Conservation (phyloP, 2,329 filamentous ascomycete genomes). For the Monosporascus sp. region DNA sequence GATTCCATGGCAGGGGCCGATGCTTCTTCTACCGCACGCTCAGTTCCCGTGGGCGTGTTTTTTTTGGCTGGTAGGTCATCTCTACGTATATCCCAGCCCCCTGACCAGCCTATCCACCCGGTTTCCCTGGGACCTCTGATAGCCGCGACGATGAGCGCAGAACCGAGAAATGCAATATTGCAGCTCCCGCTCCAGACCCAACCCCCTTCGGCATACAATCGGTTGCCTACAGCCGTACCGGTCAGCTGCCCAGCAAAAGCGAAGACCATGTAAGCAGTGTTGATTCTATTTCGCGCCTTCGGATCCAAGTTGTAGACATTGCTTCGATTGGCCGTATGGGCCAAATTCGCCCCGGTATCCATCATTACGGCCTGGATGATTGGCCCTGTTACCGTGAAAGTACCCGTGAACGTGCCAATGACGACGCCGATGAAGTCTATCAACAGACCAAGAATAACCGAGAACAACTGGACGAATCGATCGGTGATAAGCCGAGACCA, state of each 20-base stretch:
- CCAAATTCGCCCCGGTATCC: slow-evolving; percentile 68
- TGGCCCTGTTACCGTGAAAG: slow-evolving; percentile 62
- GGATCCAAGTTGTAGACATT: slow-evolving; percentile 68
- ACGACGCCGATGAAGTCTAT: slow-evolving; percentile 57
- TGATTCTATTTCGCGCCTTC: slow-evolving; percentile 67
- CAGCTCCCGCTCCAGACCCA: slow-evolving; percentile 44
- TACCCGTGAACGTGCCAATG: slow-evolving; percentile 65
- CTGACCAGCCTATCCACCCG: slow-evolving; percentile 38
- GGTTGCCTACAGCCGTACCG: slow-evolving; percentile 57
- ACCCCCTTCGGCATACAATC: slow-evolving; percentile 45
- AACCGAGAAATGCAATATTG: slow-evolving; percentile 33
- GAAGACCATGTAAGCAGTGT: slow-evolving; percentile 76
- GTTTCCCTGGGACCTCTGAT: slow-evolving; percentile 35
- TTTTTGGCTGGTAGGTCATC: slow-evolving; percentile 7
- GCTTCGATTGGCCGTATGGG: slow-evolving; percentile 67
- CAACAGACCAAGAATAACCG: slow-evolving; percentile 56
- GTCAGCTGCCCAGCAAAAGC: slow-evolving; percentile 68
- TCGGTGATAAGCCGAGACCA: slow-evolving; percentile 69
- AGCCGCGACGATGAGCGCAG: slow-evolving; percentile 31
- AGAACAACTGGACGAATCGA: slow-evolving; percentile 61
- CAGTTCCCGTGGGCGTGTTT: neutral
- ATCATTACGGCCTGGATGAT: slow-evolving; percentile 65
- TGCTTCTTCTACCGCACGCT: slow-evolving; percentile 6
- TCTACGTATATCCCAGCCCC: slow-evolving; percentile 32
- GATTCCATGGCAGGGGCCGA: neutral